phyloP scores from a whole-genome alignment of 2,329 filamentous ascomycete genomes.

The Amylocarpus encephaloides region DNA sequence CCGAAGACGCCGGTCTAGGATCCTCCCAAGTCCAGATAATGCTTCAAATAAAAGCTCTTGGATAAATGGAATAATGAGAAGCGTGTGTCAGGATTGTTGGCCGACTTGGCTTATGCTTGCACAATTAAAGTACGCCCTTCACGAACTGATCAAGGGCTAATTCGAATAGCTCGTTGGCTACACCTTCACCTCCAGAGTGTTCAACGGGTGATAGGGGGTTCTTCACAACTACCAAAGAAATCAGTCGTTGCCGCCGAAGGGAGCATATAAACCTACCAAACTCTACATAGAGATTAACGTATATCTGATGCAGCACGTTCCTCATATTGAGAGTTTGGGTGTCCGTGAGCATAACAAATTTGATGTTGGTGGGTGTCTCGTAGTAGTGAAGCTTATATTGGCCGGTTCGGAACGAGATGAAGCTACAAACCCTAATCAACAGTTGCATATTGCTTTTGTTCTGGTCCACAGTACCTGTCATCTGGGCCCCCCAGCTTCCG shows the following conservation, averaged over 20 bases:
- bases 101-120: neutral
- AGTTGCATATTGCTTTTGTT: too few relatives aligned
- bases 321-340: conserved; percentile 83
- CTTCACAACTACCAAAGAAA: conserved; percentile 51
- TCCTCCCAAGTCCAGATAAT: neutral
- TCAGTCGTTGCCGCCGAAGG: neutral
- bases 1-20: conserved; percentile 17
- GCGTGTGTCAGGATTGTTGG: neutral
- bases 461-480: conserved; percentile 49
- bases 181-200: conserved; percentile 62
- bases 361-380: conserved; percentile 91
- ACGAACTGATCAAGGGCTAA: conserved; percentile 73
- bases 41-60: too few relatives aligned
- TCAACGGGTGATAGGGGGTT: conserved; percentile 64
- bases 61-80: too few relatives aligned
- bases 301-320: conserved; percentile 94
- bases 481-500: conserved; percentile 90
- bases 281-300: conserved; percentile 96
- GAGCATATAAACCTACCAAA: conserved; percentile 55
- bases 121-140: conserved; percentile 46
- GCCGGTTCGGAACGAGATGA: conserved; percentile 86
- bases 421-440: conserved; percentile 43
- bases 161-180: conserved; percentile 66
- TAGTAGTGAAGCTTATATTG: conserved; percentile 99
- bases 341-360: conserved; percentile 95